A percentile compares a stretch with the other conserved stretches of the same genome.
phyloP scores from a whole-genome alignment of 345 rosid species.

The Populus alba region DNA sequence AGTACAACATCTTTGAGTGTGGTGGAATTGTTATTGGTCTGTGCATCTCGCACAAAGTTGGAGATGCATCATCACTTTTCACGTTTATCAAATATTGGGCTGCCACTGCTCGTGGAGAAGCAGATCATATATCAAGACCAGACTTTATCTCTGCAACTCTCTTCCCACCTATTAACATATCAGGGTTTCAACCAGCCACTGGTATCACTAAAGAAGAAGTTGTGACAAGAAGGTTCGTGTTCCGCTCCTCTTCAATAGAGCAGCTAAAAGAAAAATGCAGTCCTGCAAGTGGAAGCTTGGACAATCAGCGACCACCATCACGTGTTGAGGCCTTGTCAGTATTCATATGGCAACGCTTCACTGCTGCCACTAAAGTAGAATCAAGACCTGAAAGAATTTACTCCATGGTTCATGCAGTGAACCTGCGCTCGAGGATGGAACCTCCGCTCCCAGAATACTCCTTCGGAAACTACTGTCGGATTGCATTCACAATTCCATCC shows the following conservation, averaged over 20 bases:
- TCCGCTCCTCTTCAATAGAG: not conserved
- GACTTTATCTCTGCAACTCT: constrained; percentile 13
- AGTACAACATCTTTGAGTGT: constrained; percentile 37
- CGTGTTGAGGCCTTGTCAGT: constrained; percentile 42
- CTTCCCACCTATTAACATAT: constrained; percentile 18
- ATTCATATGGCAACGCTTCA: constrained; percentile 44
- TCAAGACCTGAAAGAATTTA: constrained; percentile 5
- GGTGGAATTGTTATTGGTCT: constrained; percentile 44
- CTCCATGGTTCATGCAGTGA: constrained; percentile 36
- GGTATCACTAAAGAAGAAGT: constrained; percentile 11
- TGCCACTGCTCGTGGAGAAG: constrained; percentile 22
- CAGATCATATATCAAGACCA: not conserved
- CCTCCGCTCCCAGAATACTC: constrained; percentile 29
- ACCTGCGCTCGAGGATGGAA: constrained; percentile 35
- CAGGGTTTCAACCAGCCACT: constrained; percentile 10
- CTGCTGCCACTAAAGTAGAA: constrained; percentile 27
- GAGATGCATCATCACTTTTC: constrained; percentile 40
- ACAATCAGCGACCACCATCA: constrained; percentile 14
- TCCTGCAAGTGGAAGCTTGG: not conserved
- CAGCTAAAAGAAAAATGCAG: constrained; percentile 7
- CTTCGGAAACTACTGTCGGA: constrained; percentile 37
- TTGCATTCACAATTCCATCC: constrained; percentile 14
- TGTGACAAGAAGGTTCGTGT: constrained; percentile 11
- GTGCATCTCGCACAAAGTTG: constrained; percentile 38
- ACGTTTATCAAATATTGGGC: constrained; percentile 38